Evolutionary conservation across 164 flowering plant genomes (phyloP), one percentile per base, ranked within the genome.

Genomic region (Vitis rotundifolia): DNA sequence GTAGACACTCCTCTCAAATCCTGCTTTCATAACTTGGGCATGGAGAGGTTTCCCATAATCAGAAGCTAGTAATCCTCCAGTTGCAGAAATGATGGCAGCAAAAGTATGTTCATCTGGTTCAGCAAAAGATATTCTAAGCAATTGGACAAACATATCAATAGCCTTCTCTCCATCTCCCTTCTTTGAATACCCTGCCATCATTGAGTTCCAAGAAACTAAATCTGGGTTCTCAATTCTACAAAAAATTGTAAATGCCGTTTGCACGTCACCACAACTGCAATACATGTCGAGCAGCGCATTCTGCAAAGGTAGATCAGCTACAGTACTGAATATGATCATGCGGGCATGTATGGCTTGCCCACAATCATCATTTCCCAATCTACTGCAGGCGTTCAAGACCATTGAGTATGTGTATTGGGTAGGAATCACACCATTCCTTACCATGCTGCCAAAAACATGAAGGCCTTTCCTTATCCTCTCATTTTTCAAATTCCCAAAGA

Each of bases 241-340:
- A 70, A 94, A 94, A 7, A 89, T 71, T n/a, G 11, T 50, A 61
- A 63, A 76, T n/a, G 91, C 97, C 3, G 79, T 67, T 49, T 70
- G 52, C 9, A 59, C 69, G 53, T 86, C 81, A 11, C 88, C 84
- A 64, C 91, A 89, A 60, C 77, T 89, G 67, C 80, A 85, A 63
- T 92, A 94, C 94, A 94, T 87, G 73, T 90, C 91, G 61, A 94
- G 75, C 74, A 94, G 77, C 3, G 97, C 84, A 81, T 92, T 94
- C 63, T 84, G 83, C 79, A 94, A 51, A 63, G 86, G 88, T 61
- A 83, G 68, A 82, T 92, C 98, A 37, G 78, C 67, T 2, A 64
- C 52, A 14, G 64, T 60, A 44, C 80, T 78, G 5, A 84, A 82
- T 44, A 75, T 67, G 22, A 90, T 76, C 10, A 88, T 77, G 9